Base-by-base conservation (phyloP, 2,329 filamentous ascomycete species). In the Alternaria consortialis region DNA sequence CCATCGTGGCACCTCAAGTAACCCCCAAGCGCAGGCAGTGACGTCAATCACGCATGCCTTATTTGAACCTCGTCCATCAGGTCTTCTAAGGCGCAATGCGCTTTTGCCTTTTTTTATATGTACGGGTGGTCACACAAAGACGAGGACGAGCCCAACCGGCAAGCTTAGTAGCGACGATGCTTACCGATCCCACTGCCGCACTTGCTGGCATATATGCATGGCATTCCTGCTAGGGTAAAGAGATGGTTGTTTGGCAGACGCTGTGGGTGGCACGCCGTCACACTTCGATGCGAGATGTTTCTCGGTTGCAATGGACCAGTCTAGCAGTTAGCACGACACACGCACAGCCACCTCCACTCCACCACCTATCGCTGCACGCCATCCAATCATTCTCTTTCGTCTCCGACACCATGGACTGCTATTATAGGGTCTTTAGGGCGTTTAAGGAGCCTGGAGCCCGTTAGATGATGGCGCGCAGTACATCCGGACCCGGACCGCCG, bases 401-500 rank as follows among this genome's bases (percentile, higher is more conserved):
- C 20, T 46, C 40, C 23, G 31, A 55, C 20, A 50, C 46, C 32
- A 36, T 2, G 15, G 15, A 15, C 17, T n/a, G 43, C 43, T 27
- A 17, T 36, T 48, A 31, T 25, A 50, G 53, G 42, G 34, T 56
- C 43, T 34, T 6, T 23, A 44, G 29, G 29, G 17, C 20, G 27
- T 15, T 20, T 7, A 32, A 20, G 7, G 15, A 48, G 44, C 34
- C 44, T 50, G 57, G 44, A 60, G 43, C 52, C 51, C 42, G 36
- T 55, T 39, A 34, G 32, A n/a, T 29, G 46, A 32, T 29, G 44
- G 53, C 29, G 53, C 31, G 39, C 25, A 43, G 13, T 36, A 32
- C 42, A 53, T 43, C 31, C 20, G 46, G 44, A 51, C 52, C 36
- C 47, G 46, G 42, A 43, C 43, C 29, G 56, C 46, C 56, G 59